phyloP scores from a whole-genome alignment of 192 early-diverging fungal species.

The Entomortierella lignicola region DNA sequence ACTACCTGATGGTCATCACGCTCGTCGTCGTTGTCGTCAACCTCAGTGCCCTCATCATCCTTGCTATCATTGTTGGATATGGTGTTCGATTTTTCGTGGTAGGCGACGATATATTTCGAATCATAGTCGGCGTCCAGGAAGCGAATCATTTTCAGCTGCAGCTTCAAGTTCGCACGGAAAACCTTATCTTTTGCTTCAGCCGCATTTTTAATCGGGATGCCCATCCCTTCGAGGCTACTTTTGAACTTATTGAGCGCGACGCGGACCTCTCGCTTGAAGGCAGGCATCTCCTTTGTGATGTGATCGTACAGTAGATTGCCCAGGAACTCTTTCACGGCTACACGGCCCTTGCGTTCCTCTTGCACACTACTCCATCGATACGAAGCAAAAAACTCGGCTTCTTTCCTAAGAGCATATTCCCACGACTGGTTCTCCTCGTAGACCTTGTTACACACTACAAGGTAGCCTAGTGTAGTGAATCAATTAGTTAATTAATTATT shows the following conservation, averaged over 20 bases:
- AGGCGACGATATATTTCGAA: neutral
- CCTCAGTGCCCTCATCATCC: conserved; percentile 19
- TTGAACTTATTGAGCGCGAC: neutral
- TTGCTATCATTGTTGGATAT: conserved; percentile 5
- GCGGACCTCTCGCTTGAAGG: conserved; percentile 11
- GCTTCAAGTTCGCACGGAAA: too few species aligned
- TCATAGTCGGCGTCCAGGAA: conserved; percentile 19
- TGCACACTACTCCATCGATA: conserved; percentile 1
- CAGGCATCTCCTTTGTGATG: conserved; percentile 18
- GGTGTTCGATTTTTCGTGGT: neutral
- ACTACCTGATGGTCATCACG: neutral
- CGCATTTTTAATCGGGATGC: too few species aligned
- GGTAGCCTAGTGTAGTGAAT: neutral
- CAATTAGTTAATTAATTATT: too few species aligned
- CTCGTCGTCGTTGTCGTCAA: neutral
- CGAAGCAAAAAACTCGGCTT: conserved; percentile 5
- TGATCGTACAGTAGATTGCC: conserved; percentile 17
- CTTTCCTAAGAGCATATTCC: conserved; percentile 3
- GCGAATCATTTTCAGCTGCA: conserved; percentile 1
- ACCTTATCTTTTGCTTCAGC: neutral
- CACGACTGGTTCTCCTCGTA: neutral
- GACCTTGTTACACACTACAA: neutral
- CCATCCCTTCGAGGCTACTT: too few species aligned
- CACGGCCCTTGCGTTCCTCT: conserved; percentile 14
- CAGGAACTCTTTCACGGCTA: conserved; percentile 4